These are phyloP conservation scores for Juglanconis oblonga DNA, from an alignment of 2,329 filamentous ascomycete species.

Conservation along the genomic window DNA sequence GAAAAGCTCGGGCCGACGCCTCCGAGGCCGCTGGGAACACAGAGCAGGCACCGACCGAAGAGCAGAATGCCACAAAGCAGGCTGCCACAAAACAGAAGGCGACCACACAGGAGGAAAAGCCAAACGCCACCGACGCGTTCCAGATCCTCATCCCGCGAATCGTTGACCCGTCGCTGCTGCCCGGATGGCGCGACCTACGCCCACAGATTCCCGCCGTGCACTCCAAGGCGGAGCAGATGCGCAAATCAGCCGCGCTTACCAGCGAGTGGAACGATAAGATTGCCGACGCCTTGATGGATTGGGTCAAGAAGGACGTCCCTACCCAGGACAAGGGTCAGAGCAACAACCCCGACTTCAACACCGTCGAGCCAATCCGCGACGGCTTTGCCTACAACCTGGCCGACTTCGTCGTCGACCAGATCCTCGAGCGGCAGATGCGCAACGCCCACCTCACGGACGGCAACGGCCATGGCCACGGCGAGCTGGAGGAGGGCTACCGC, in stretches of 20 bases:
- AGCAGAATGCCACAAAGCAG: background rate
- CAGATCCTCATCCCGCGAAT: constrained; percentile 49
- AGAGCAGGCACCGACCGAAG: background rate
- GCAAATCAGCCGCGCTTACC: constrained; percentile 51
- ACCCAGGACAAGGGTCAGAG: constrained; percentile 7
- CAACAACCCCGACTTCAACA: constrained; percentile 1
- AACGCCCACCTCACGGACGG: constrained; percentile 39
- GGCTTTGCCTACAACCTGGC: constrained; percentile 41
- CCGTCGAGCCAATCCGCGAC: constrained; percentile 34
- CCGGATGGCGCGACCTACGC: constrained; percentile 48
- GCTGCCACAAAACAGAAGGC: background rate
- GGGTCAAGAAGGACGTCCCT: constrained; percentile 35
- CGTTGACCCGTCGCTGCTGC: constrained; percentile 52
- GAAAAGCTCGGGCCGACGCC: background rate
- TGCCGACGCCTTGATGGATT: constrained; percentile 37
- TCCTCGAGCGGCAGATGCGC: constrained; percentile 48
- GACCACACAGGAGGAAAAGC: background rate
- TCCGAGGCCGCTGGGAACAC: background rate
- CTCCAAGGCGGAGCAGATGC: constrained; percentile 48
- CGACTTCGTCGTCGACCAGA: constrained; percentile 39
- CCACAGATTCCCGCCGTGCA: constrained; percentile 42
- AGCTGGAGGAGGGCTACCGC: constrained; percentile 33
- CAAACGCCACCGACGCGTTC: constrained; percentile 32
- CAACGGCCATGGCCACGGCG: constrained; percentile 38
- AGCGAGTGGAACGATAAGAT: constrained; percentile 47